These are phyloP conservation scores for Inga oerstediana DNA, from an alignment of 306 rosid species.

Conservation along the genomic window DNA sequence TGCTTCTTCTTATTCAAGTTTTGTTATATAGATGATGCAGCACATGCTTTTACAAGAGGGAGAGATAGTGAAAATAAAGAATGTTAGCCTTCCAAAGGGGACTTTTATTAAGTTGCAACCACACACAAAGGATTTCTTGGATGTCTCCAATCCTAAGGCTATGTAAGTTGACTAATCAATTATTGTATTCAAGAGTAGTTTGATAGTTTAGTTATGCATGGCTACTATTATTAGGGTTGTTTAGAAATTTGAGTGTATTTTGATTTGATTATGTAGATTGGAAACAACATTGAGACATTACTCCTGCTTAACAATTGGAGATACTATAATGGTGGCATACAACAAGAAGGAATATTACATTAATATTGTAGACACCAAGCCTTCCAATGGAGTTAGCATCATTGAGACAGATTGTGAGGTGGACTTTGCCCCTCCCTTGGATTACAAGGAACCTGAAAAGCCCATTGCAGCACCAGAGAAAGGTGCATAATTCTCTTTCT, in stretches of 20 bases:
- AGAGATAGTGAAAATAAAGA: constrained; percentile 57
- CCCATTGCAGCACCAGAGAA: constrained; percentile 36
- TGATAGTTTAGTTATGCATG: not conserved
- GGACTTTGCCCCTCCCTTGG: constrained; percentile 82
- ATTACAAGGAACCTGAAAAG: constrained; percentile 71
- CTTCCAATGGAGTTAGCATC: constrained; percentile 63
- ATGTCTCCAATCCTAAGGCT: constrained; percentile 79
- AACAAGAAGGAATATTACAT: constrained; percentile 72
- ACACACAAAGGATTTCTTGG: constrained; percentile 68
- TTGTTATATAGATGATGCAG: constrained; percentile 63
- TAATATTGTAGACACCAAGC: constrained; percentile 69
- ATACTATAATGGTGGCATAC: constrained; percentile 74
- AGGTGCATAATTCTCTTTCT: constrained; percentile 45
- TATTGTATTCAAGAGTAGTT: not conserved
- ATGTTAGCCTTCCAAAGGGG: constrained; percentile 67
- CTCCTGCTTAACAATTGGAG: constrained; percentile 70
- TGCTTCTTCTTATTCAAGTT: constrained; percentile 20
- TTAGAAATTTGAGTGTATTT: not conserved
- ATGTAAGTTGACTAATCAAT: constrained; percentile 49
- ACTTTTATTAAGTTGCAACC: constrained; percentile 75
- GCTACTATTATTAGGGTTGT: not conserved
- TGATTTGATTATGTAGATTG: constrained; percentile 43
- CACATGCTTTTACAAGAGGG: constrained; percentile 79
- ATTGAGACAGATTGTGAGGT: constrained; percentile 91
- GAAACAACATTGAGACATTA: constrained; percentile 70